A percentile compares a stretch with the other conserved stretches of the same genome.
phyloP scores from a whole-genome alignment of 345 rosid genomes.

The Iberis pinnata region DNA sequence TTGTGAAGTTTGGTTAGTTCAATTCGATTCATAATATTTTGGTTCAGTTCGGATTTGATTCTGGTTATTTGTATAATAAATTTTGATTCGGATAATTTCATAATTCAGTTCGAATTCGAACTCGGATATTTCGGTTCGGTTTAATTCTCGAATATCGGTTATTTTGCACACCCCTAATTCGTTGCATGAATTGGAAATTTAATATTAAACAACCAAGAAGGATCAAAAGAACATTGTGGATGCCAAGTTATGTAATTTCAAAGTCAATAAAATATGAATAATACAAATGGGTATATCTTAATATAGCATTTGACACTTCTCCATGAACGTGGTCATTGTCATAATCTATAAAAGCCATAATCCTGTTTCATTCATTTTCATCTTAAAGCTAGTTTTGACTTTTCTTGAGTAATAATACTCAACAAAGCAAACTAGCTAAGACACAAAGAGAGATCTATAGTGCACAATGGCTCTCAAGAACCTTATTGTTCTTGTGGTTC shows the following conservation, averaged over 20 bases:
- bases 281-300: conserved; percentile 16
- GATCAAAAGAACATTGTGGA: conserved; percentile 11
- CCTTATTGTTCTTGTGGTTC: conserved; percentile 24
- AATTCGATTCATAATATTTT: no score
- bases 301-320: conserved; percentile 16
- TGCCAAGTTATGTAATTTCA: background rate
- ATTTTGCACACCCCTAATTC: no score
- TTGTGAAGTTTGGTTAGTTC: no score
- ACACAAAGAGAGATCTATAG: background rate
- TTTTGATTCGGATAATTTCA: no score
- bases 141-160: no score
- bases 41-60: no score
- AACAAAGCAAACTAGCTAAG: background rate
- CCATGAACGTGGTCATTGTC: conserved; percentile 28
- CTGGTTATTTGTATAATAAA: no score
- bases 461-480: conserved; percentile 38
- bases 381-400: background rate
- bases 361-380: background rate
- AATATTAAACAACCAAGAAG: background rate
- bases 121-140: no score
- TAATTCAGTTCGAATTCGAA: no score
- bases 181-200: conserved; percentile 5
- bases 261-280: conserved; percentile 11
- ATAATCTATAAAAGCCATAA: conserved; percentile 24
- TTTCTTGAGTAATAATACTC: background rate